phyloP scores from a whole-genome alignment of 176 grass and related monocot species.

The sorghum (Sorghum bicolor) region DNA sequence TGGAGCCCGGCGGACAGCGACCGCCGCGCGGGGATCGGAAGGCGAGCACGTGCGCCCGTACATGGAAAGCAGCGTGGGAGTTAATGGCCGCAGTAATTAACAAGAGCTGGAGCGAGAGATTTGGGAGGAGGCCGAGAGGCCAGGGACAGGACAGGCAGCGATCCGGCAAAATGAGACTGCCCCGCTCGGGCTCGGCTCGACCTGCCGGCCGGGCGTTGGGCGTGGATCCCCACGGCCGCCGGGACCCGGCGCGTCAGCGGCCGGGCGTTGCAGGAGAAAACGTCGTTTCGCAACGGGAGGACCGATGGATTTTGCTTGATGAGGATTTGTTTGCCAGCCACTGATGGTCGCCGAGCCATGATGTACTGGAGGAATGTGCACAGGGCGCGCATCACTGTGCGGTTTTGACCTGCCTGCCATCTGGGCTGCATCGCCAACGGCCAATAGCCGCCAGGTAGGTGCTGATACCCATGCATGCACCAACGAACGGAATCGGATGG shows the following conservation, averaged over 20 bases:
- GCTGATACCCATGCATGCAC: constrained; percentile 13
- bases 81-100: constrained; percentile 24
- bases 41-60: constrained; percentile 37
- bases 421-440: constrained; percentile 30
- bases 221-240: constrained; percentile 28
- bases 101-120: not conserved
- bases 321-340: constrained; percentile 16
- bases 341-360: not conserved
- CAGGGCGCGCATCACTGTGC: not conserved
- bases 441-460: not conserved
- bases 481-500: not conserved
- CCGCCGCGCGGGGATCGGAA: not conserved
- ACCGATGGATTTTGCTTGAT: constrained; percentile 4
- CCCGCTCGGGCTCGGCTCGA: not conserved
- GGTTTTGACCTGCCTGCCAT: constrained; percentile 32
- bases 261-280: not conserved
- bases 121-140: not conserved
- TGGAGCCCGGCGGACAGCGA: constrained; percentile 4
- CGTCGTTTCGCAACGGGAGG: not conserved
- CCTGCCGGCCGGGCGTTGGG: constrained; percentile 13
- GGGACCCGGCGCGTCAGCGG: constrained; percentile 3
- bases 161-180: constrained; percentile 14
- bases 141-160: not conserved
- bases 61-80: constrained; percentile 22
- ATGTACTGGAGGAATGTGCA: constrained; percentile 31